Evolutionary conservation across 306 rosid genomes (phyloP).

Genomic region (Malus sieversii): DNA sequence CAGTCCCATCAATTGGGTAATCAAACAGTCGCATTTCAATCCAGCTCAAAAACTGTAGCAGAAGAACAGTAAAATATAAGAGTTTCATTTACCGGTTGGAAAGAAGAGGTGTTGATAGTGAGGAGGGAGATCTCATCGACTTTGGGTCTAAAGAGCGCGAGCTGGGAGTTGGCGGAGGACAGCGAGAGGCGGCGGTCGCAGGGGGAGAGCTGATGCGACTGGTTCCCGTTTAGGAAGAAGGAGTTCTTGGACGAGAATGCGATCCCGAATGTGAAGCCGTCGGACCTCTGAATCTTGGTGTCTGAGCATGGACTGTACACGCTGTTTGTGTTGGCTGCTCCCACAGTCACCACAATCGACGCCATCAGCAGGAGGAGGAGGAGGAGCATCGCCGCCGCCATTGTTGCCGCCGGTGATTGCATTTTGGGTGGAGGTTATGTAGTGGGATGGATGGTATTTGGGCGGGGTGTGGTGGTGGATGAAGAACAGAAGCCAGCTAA

Average conservation of each 20-base stretch:
- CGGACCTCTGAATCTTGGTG: slow-evolving; percentile 62
- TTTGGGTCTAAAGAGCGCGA: slow-evolving; percentile 57
- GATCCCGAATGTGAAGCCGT: slow-evolving; percentile 63
- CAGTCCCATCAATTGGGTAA: background rate
- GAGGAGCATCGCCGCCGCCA: slow-evolving; percentile 24
- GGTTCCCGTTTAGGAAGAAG: slow-evolving; percentile 31
- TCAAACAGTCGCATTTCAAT: background rate
- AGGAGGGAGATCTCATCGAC: slow-evolving; percentile 77
- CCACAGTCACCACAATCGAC: background rate
- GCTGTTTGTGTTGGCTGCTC: slow-evolving; percentile 34
- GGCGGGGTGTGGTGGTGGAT: background rate
- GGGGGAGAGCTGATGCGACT: slow-evolving; percentile 62
- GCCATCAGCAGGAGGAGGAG: slow-evolving; percentile 6
- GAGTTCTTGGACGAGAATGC: slow-evolving; percentile 47
- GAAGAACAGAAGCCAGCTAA: background rate
- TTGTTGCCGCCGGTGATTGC: background rate
- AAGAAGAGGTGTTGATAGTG: slow-evolving; percentile 45
- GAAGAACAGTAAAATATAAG: background rate
- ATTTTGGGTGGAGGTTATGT: background rate
- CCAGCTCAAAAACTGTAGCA: background rate
- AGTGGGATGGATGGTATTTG: background rate
- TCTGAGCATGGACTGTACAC: slow-evolving; percentile 59
- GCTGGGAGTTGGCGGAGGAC: slow-evolving; percentile 40
- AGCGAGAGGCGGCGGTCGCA: slow-evolving; percentile 62
- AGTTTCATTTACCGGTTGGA: slow-evolving; percentile 39